Conservation (phyloP, 2,329 filamentous ascomycete genomes). For the Seiridium unicorne region DNA sequence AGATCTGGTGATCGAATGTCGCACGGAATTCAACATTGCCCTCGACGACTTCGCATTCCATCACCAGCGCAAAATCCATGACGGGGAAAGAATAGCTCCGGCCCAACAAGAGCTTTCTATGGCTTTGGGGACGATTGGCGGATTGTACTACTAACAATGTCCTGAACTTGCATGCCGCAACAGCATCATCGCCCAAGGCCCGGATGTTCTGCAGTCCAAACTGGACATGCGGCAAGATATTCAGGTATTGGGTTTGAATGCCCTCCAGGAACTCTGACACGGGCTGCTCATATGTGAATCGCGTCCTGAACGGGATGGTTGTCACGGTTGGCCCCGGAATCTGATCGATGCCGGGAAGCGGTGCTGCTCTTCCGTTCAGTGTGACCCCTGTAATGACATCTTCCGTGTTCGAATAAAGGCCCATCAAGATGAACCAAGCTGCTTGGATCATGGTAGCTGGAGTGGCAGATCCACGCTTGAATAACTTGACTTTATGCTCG, state of each 20-base stretch:
- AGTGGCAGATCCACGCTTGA: neutral
- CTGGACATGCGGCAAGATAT: slow-evolving; percentile 1
- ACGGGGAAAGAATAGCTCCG: no score
- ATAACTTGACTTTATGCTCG: neutral
- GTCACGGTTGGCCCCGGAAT: neutral
- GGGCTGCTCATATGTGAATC: neutral
- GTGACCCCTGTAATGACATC: neutral
- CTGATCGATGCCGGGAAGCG: neutral
- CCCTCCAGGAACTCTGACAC: neutral
- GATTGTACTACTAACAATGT: neutral
- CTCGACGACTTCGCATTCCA: no score
- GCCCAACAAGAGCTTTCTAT: no score
- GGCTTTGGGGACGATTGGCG: no score
- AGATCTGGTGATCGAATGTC: no score
- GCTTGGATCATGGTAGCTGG: neutral
- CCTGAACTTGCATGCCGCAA: slow-evolving; percentile 9
- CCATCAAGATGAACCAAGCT: neutral
- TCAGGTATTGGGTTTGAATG: neutral
- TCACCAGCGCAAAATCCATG: no score
- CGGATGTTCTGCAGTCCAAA: slow-evolving; percentile 9
- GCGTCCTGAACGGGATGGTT: neutral
- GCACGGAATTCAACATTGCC: no score
- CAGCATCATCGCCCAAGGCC: slow-evolving; percentile 2
- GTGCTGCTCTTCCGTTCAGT: neutral
- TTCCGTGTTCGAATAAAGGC: neutral